Percentiles rank a stretch among this genome's conserved stretches.
Evolutionary conservation across 495 filamentous ascomycete species (phyloP).

Genomic region (Talaromyces stipitatus): DNA sequence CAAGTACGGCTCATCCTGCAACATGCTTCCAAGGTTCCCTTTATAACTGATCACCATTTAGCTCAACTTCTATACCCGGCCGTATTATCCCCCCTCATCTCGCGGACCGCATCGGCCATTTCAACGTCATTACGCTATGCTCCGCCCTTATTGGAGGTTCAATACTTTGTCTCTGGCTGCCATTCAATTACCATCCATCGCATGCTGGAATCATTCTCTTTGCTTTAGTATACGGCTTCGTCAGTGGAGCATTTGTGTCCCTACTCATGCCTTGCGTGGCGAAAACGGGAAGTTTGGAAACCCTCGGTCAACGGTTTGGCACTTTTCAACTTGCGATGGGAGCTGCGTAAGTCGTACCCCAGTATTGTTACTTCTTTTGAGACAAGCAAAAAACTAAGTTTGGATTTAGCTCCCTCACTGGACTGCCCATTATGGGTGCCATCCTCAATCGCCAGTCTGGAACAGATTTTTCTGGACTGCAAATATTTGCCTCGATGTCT

Average conservation of each 20-base stretch:
- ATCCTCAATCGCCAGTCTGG: constrained; percentile 13
- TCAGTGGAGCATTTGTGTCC: constrained; percentile 26
- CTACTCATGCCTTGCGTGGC: constrained; percentile 29
- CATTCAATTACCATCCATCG: constrained; percentile 13
- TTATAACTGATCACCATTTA: constrained; percentile 8
- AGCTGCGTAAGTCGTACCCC: constrained; percentile 13
- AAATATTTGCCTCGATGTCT: constrained; percentile 49
- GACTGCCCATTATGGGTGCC: constrained; percentile 23
- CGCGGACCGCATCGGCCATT: constrained; percentile 22
- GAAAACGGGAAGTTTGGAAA: constrained; percentile 16
- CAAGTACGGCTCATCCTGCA: constrained; percentile 12
- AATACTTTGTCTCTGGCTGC: constrained; percentile 17
- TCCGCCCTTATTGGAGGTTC: constrained; percentile 12
- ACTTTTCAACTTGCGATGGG: constrained; percentile 22
- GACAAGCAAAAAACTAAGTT: background rate
- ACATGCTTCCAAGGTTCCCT: background rate
- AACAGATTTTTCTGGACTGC: constrained; percentile 37
- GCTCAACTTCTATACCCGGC: constrained; percentile 30
- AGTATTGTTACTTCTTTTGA: background rate
- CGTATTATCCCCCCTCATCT: constrained; percentile 21
- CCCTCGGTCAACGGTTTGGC: constrained; percentile 19
- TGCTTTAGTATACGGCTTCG: constrained; percentile 24
- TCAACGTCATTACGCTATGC: constrained; percentile 19
- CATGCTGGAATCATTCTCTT: constrained; percentile 25
- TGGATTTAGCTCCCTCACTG: constrained; percentile 18